Conservation (phyloP, 352 stramenopile species). For the Saprolegnia diclina region DNA sequence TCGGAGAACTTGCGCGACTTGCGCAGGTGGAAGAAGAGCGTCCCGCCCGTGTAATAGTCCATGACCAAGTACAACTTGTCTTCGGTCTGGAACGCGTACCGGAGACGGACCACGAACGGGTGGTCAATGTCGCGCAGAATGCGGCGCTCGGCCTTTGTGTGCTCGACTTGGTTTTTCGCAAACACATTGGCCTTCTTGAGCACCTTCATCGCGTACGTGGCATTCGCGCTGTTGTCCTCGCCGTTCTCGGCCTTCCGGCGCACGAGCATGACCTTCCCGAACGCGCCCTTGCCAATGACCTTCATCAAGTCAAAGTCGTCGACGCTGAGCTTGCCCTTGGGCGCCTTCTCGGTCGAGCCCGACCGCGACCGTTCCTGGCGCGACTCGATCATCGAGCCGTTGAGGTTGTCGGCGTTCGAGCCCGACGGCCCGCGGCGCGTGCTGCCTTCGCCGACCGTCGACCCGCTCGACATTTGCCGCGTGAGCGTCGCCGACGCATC, state of each 20-base stretch:
- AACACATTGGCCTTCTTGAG: slow-evolving; percentile 89
- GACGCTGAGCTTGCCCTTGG: slow-evolving; percentile 71
- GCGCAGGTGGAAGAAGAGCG: slow-evolving; percentile 88
- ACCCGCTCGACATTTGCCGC: slow-evolving; percentile 23
- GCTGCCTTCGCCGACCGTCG: slow-evolving; percentile 8
- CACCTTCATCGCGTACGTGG: slow-evolving; percentile 92
- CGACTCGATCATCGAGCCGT: slow-evolving; percentile 3
- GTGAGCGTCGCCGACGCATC: slow-evolving; percentile 26
- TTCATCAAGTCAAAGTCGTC: slow-evolving; percentile 95
- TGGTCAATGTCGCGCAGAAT: slow-evolving; percentile 89
- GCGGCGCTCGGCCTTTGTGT: slow-evolving; percentile 88
- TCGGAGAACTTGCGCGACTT: slow-evolving; percentile 88
- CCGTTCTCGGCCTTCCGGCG: slow-evolving; percentile 84
- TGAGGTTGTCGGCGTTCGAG: slow-evolving; percentile 19
- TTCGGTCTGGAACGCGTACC: slow-evolving; percentile 92
- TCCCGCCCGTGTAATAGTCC: slow-evolving; percentile 91
- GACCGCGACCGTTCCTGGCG: slow-evolving; percentile 21
- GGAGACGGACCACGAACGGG: slow-evolving; percentile 89
- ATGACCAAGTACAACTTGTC: slow-evolving; percentile 91
- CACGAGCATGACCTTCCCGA: slow-evolving; percentile 95
- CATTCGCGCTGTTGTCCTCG: slow-evolving; percentile 46
- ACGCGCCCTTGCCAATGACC: slow-evolving; percentile 93
- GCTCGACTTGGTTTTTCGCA: slow-evolving; percentile 90
- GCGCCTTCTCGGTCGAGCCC: slow-evolving; percentile 31
- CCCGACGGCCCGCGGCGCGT: slow-evolving; percentile 29